Evolutionary conservation across 2,329 filamentous ascomycete species (phyloP).

Genomic region (Fusarium scirpi): DNA sequence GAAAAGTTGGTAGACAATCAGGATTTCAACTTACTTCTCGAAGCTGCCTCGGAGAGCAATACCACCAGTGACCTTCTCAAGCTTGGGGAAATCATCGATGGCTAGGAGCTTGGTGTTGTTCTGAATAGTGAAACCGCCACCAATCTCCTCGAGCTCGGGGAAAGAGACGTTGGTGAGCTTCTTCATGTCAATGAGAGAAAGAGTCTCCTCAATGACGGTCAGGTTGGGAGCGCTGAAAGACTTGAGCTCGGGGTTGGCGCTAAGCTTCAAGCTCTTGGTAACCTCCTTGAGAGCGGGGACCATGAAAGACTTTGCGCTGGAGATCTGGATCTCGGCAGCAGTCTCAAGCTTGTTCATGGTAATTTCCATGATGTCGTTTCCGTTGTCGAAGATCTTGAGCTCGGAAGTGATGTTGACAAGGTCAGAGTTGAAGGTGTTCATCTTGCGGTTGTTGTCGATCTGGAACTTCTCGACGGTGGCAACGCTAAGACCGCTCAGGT

Average conservation of each 20-base stretch:
- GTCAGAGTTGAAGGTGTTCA: constrained; percentile 80
- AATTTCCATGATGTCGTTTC: constrained; percentile 72
- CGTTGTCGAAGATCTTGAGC: constrained; percentile 85
- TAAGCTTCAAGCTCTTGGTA: constrained; percentile 85
- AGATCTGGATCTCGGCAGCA: constrained; percentile 65
- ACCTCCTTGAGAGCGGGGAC: constrained; percentile 79
- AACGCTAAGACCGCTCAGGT: constrained; percentile 84
- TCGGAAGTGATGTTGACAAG: constrained; percentile 79
- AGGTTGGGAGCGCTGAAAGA: constrained; percentile 75
- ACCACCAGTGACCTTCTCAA: constrained; percentile 80
- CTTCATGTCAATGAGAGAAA: constrained; percentile 74
- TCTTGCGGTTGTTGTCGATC: constrained; percentile 90
- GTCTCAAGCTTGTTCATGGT: constrained; percentile 82
- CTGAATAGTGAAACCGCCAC: constrained; percentile 84
- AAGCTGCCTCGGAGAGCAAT: constrained; percentile 89
- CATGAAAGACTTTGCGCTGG: constrained; percentile 79
- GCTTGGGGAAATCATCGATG: constrained; percentile 75
- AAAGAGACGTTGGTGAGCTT: constrained; percentile 80
- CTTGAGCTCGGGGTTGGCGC: constrained; percentile 76
- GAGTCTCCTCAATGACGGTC: constrained; percentile 67
- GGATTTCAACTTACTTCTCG: constrained; percentile 71
- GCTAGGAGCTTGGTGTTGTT: constrained; percentile 84
- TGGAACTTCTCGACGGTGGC: constrained; percentile 77
- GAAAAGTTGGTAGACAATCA: not conserved
- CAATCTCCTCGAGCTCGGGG: constrained; percentile 74